phyloP scores from a whole-genome alignment of 192 early-diverging fungal species.

The Coemansia sp. region DNA sequence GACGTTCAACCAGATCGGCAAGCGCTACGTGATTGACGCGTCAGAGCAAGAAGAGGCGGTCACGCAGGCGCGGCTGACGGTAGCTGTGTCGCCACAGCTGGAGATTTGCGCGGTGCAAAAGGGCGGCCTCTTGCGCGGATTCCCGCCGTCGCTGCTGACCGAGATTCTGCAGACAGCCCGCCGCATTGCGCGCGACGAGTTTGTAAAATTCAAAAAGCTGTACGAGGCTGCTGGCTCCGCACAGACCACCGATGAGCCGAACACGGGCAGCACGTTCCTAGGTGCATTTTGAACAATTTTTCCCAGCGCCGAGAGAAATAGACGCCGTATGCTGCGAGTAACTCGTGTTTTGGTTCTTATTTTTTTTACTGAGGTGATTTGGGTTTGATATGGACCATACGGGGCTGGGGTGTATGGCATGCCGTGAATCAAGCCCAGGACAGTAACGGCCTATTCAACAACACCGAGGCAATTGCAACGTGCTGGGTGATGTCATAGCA shows the following conservation, averaged over 20 bases:
- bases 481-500: conserved; percentile 5
- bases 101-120: conserved; percentile 88
- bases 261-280: conserved; percentile 49
- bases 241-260: conserved; percentile 19
- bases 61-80: conserved; percentile 70
- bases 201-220: conserved; percentile 13
- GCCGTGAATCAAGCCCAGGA: not conserved
- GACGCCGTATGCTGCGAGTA: too few species aligned
- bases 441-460: not conserved
- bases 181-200: conserved; percentile 30
- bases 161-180: conserved; percentile 41
- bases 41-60: conserved; percentile 86
- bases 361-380: too few species aligned
- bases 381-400: too few species aligned
- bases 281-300: conserved; percentile 31
- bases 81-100: conserved; percentile 76
- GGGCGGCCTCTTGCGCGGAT: conserved; percentile 46
- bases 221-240: conserved; percentile 19
- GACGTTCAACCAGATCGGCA: conserved; percentile 84
- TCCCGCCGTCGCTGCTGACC: conserved; percentile 36
- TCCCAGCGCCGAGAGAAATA: too few species aligned
- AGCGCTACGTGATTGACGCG: conserved; percentile 81
- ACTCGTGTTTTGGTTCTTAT: too few species aligned
- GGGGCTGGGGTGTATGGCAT: too few species aligned
- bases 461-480: not conserved